phyloP scores from a whole-genome alignment of 257 asterid species.

The Rauvolfia tetraphylla region DNA sequence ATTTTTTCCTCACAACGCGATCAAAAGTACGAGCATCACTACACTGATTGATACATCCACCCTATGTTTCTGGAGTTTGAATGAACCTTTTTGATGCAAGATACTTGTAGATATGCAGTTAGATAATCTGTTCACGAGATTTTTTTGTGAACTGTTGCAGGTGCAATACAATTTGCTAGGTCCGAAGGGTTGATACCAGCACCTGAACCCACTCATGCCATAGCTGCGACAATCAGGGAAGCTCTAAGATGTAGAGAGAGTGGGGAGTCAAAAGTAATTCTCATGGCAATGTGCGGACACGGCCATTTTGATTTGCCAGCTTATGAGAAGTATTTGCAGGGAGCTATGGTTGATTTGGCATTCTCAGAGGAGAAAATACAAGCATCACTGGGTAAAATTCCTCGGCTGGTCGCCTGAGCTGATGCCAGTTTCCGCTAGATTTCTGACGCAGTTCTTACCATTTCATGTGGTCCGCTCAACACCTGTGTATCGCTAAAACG shows the following conservation, averaged over 20 bases:
- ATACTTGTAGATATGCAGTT: not conserved
- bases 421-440: not conserved
- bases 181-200: conserved; percentile 89
- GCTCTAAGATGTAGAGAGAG: conserved; percentile 77
- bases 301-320: conserved; percentile 94
- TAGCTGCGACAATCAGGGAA: conserved; percentile 87
- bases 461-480: too few species aligned
- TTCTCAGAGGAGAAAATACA: conserved; percentile 55
- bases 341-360: conserved; percentile 61
- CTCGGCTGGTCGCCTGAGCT: conserved; percentile 29
- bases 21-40: too few species aligned
- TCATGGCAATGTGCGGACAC: conserved; percentile 95
- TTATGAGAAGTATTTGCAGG: conserved; percentile 78
- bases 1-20: not conserved
- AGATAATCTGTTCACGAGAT: not conserved
- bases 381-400: conserved; percentile 64
- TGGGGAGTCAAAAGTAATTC: conserved; percentile 84
- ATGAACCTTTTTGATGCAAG: not conserved
- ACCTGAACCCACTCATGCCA: conserved; percentile 90
- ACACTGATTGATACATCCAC: not conserved
- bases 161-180: conserved; percentile 88
- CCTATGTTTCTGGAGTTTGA: not conserved
- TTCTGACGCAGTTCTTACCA: not conserved
- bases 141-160: conserved; percentile 23
- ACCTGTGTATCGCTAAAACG: too few species aligned